Evolutionary conservation across 2,329 filamentous ascomycete genomes (phyloP), one percentile per base, ranked within the genome.

Genomic region (Penicillium aurantiogriseum): DNA sequence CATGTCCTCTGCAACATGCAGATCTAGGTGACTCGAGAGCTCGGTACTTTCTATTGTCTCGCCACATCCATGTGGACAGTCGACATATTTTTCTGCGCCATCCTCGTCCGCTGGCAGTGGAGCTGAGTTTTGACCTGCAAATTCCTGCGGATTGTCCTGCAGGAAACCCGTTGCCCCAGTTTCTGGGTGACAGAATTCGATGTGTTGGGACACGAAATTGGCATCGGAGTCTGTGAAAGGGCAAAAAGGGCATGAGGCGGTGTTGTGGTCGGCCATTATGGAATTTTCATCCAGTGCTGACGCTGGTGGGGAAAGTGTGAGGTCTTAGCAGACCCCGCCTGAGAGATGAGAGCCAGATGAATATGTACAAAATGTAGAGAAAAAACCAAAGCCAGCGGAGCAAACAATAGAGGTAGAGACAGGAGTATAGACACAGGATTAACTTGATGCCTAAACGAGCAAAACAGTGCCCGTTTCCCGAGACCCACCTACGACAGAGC

Each of bases 1-100:
- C 46, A 77, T 65, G 11, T 67, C 70, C 66, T 85, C 83, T 19
- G 79, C 78, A 46, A 75, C 68, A 67, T 88, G 86, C 55, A 87
- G 75, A 64, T 87, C 83, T 36, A 87, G 66, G 67, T 89, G 86
- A 44, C 77, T 80, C 17, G 83, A 79, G 36, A 88, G 74, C 63
- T 87, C 83, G 17, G 75, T 70, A 8, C 77, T 65, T 7, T 77
- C 71, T 21, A 88, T 70, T n/a, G 78, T 69, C 69, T 89, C 86
- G 33, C 82, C 83, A 67, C 87, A 90, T 23, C 79, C 81, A 17
- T 83, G 79, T 35, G 83, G 80, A 63, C 85, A 88, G 42, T 81
- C 76, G 23, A 79, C 74, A 65, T 85, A 85, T 50, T 67, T 64
- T 11, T 63, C 56, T 13, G 57, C 54, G 7, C 50, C 54, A 47